Evolutionary conservation across 2,329 filamentous ascomycete genomes (phyloP), one percentile per base, ranked within the genome.

Genomic region (Penicillium sp.): DNA sequence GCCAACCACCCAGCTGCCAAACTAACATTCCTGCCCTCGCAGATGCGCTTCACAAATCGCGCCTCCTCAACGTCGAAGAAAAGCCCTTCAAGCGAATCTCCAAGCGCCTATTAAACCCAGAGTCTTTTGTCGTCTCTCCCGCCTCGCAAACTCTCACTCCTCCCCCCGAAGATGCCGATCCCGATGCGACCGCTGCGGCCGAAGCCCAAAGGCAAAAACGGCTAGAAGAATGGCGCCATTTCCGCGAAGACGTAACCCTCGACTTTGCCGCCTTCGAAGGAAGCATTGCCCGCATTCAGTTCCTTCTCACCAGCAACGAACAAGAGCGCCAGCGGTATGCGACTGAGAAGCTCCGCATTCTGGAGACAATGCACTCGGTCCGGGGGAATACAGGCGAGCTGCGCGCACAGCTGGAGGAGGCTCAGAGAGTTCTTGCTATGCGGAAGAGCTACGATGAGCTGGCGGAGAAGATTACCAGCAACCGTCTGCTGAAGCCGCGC

Each of bases 261-360:
- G 92, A 97, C 71, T 94, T 96, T 64, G 88, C 89, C 13, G 86
- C 90, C 16, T 91, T 96, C 61, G 89, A 95, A 70, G 89, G 84
- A 73, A 90, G 86, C 67, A 88, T 96, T 58, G 83, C 89, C 30
- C 90, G 92, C 50, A 88, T 96, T 35, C 92, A 96, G 63, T 90
- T 95, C 65, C 85, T 96, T 0, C 82, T 88, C 47, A 84, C 87
- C 25, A 91, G 90, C 68, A 96, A 97, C 70, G 83, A 82, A 56
- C 83, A 82, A 48, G 92, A 97, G 74, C 86, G 92, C 48, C 83
- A 88, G 62, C 86, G 92, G 41, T 97, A 96, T 72, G 85, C 86
- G 5, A 79, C 82, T 1, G 89, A 95, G 67, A 92, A 95, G 65
- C 76, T 85, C 44, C 84, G 85, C 55, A 96, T 96, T 63, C 75